Evolutionary conservation across 805 yeast species (phyloP), one percentile per base, ranked within the genome.

Genomic region (Yamadazyma kitorensis): DNA sequence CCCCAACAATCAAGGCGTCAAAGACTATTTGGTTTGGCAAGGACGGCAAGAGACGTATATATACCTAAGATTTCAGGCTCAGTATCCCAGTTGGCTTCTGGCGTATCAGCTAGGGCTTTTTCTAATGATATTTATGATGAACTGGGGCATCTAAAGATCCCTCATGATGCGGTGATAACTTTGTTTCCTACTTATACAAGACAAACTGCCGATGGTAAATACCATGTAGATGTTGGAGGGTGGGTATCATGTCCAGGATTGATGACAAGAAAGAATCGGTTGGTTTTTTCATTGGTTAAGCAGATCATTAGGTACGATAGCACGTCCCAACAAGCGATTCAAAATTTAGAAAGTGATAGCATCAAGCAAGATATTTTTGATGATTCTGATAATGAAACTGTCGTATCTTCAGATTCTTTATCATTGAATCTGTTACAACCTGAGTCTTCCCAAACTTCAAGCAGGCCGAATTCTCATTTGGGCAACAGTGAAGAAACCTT

Each of bases 241-340:
- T 76, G 84, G 73, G 61, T 83, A 17, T 69, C 76, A 8, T 68
- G 84, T 26, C 86, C 88, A 0, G 94, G 94, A 1, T 64, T 72
- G 6, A 73, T 78, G 68, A 72, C 75, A 19, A 66, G 94, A 26
- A 86, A 82, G 49, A 86, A 87, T 55, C 64, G 80, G 38, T 54
- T 89, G 27, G 64, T 89, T 20, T 54, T 83, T 15, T 71, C 87
- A 0, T 57, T 87, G 27, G 86, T 87, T 3, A 76, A 76, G 40
- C 87, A 85, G 54, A 62, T 84, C 31, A 73, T 80, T 0, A 74
- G 77, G 31, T 59, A 55, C 36, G 56, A 55, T 16, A 16, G 42
- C 4, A 34, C 33, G 7, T 24, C 40, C 3, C 20, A 35, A 12
- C 35, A 34, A 8, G 64, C 61, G 4, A 39, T 56, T 5, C 39